Evolutionary conservation across 306 rosid species (phyloP).

Genomic region (Cucurbita moschata): DNA sequence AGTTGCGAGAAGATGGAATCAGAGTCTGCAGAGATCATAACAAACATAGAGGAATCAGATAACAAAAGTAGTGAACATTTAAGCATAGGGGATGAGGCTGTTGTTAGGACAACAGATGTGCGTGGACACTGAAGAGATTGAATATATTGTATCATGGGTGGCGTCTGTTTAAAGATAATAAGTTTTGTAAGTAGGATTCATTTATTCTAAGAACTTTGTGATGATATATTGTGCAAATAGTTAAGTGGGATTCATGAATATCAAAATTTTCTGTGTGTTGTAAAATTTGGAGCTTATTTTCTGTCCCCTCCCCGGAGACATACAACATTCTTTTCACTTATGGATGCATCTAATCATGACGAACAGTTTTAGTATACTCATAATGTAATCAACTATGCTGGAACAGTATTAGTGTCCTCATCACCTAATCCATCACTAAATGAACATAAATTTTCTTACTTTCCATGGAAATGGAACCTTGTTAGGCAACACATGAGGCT

Average conservation of each 20-base stretch:
- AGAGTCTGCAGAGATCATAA: conserved; percentile 6
- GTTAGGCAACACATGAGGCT: background rate
- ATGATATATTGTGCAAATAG: background rate
- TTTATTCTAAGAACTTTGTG: background rate
- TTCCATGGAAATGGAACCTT: background rate
- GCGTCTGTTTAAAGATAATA: conserved; percentile 10
- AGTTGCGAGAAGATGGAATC: conserved; percentile 14
- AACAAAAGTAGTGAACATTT: conserved; percentile 12
- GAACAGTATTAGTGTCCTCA: background rate
- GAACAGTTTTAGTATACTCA: background rate
- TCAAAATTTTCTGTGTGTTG: background rate
- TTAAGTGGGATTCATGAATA: background rate
- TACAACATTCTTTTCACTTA: background rate
- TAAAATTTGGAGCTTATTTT: background rate
- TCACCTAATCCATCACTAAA: background rate
- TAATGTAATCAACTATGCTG: background rate
- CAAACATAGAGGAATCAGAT: background rate
- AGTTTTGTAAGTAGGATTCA: conserved; percentile 2
- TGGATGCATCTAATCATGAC: background rate
- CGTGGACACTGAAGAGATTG: conserved; percentile 14
- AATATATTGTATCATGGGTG: background rate
- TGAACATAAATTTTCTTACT: background rate
- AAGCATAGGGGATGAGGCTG: conserved; percentile 34
- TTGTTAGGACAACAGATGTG: conserved; percentile 31
- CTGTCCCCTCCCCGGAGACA: background rate